A percentile compares a stretch with the other conserved stretches of the same genome.
Conservation (phyloP, 805 yeast genomes). For the Zygosaccharomyces gambellarensis region DNA sequence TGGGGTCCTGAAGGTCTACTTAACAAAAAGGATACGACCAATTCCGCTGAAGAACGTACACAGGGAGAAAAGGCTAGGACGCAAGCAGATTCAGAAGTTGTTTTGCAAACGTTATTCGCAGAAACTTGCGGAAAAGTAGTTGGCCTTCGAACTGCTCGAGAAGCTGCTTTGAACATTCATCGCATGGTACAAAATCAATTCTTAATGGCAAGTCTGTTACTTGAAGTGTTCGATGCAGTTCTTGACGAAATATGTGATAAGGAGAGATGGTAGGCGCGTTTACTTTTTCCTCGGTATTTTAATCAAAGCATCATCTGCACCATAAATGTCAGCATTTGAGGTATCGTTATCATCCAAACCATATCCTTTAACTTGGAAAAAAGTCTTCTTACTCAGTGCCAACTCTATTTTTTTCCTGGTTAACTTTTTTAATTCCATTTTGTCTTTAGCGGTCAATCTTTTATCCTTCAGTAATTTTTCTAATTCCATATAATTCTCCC, state of each 20-base stretch:
- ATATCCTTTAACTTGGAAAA: constrained; percentile 19
- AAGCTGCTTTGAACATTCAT: constrained; percentile 58
- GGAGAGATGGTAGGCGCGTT: background rate
- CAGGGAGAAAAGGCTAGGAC: constrained; percentile 48
- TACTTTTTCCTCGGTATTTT: constrained; percentile 12
- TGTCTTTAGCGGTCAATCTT: constrained; percentile 17
- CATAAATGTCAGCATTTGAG: constrained; percentile 7
- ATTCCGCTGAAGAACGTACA: constrained; percentile 37
- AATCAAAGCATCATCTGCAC: constrained; percentile 18
- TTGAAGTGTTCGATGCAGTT: constrained; percentile 54
- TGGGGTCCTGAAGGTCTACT: constrained; percentile 56
- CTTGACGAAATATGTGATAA: constrained; percentile 35
- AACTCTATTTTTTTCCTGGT: constrained; percentile 13
- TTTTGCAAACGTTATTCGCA: constrained; percentile 52
- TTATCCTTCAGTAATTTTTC: constrained; percentile 19
- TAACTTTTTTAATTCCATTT: constrained; percentile 9
- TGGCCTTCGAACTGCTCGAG: constrained; percentile 58
- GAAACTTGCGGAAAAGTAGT: constrained; percentile 70
- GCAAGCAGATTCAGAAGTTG: constrained; percentile 51
- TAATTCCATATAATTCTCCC: constrained; percentile 16
- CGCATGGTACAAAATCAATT: constrained; percentile 68
- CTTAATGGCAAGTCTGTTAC: constrained; percentile 59
- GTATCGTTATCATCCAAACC: constrained; percentile 1
- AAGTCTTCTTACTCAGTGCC: constrained; percentile 18
- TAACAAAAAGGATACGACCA: constrained; percentile 36